Evolutionary conservation across 768 basidiomycete genomes (phyloP), one percentile per base, ranked within the genome.

Genomic region (Myochromella boudieri): DNA sequence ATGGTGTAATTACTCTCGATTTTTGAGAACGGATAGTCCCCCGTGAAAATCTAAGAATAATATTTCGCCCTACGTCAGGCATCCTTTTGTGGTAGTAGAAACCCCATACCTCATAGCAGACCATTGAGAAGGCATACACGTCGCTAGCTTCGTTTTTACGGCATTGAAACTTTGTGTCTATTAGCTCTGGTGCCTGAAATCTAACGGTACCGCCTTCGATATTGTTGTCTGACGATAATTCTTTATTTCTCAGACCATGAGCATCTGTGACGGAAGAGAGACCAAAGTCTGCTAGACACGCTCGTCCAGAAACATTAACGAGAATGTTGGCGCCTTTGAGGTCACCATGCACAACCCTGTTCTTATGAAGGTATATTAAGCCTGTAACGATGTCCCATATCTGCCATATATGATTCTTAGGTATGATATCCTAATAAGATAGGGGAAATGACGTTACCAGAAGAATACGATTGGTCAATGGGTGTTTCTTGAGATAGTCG

Each of bases 281-380:
- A 12, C 78, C 78, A 42, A 80, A 79, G 54, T 80, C 77, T 21
- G 77, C 70, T 3, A 80, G 62, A 44, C 75, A 76, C 9, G 77
- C 78, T 20, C 62, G 60, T 11, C 66, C 66, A 10, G 62, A 51
- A 4, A 54, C 60, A 4, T 71, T 71, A 14, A 80, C 65, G 17
- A 80, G 66, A 37, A 80, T 72, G 46, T 80, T 79, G 11, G 72
- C 71, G n/a, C 71, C 70, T 48, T 73, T 75, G n/a, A 78, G 58
- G 42, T 78, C 75, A 0, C 75, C 75, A 41, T 76, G 77, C 15
- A 74, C 62, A 20, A 78, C 64, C 2, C 59, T 49, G 44, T 60
- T 58, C 7, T 53, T 51, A 48, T 70, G 70, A 14, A 72, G 59
- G 46, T 72, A 69, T 2, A 55, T 28, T 20, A 72, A 50, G 3